Percentiles rank a stretch among this genome's conserved stretches.
Conservation (phyloP, 2,329 filamentous ascomycete genomes). For the Hymenoscyphus linearis region DNA sequence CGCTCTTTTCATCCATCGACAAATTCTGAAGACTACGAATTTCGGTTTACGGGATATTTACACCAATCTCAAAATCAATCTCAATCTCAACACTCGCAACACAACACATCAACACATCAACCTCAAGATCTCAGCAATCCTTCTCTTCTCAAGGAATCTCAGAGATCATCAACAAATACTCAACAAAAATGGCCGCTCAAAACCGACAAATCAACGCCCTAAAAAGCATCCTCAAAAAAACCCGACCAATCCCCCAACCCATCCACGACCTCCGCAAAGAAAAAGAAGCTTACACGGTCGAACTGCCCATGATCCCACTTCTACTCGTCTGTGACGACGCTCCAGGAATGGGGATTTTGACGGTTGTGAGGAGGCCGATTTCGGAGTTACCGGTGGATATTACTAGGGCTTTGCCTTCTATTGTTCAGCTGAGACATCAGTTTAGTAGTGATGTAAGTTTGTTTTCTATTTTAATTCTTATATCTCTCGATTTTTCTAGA, state of each 20-base stretch:
- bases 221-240: neutral
- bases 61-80: neutral
- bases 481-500: too few relatives aligned
- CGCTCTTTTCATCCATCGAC: neutral
- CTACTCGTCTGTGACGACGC: neutral
- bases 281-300: neutral
- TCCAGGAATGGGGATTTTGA: neutral
- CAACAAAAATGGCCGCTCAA: neutral
- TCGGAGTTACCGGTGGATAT: neutral
- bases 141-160: neutral
- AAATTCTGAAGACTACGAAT: neutral
- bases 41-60: neutral
- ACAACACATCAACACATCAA: neutral
- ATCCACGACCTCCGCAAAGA: neutral
- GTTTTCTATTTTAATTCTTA: neutral
- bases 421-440: neutral
- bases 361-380: neutral
- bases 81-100: neutral
- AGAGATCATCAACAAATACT: neutral
- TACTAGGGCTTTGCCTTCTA: neutral
- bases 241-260: neutral
- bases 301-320: neutral
- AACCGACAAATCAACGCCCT: neutral
- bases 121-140: too few relatives aligned
- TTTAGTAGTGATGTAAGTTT: neutral